Conservation (phyloP, 768 basidiomycete species). For the Collybia nuda region DNA sequence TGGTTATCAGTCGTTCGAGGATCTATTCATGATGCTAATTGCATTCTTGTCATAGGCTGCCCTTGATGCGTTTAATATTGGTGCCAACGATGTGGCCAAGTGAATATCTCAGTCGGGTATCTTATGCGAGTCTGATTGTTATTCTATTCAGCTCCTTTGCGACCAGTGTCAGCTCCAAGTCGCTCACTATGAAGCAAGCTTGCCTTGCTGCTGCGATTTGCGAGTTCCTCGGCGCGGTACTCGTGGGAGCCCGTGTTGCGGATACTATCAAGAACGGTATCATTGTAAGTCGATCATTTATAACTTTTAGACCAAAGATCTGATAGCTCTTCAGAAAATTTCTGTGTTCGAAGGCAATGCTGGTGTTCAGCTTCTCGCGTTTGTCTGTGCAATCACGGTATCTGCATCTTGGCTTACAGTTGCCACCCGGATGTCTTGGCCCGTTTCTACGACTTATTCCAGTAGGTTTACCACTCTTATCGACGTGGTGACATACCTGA, state of each 20-base stretch:
- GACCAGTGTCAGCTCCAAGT: constrained; percentile 24
- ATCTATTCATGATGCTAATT: neutral
- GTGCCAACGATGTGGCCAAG: constrained; percentile 30
- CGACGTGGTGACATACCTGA: neutral
- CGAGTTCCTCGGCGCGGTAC: constrained; percentile 25
- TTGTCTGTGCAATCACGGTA: constrained; percentile 21
- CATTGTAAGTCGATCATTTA: constrained; percentile 14
- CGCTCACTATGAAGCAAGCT: constrained; percentile 23
- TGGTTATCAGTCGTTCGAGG: neutral
- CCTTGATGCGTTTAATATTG: constrained; percentile 21
- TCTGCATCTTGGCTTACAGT: constrained; percentile 24
- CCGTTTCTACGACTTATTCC: constrained; percentile 26
- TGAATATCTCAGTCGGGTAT: constrained; percentile 3
- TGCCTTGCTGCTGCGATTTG: constrained; percentile 22
- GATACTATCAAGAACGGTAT: constrained; percentile 28
- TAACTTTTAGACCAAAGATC: neutral
- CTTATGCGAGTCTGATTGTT: neutral
- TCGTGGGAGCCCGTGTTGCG: constrained; percentile 25
- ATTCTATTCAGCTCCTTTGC: constrained; percentile 17
- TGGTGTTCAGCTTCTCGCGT: constrained; percentile 26
- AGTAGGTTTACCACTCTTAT: constrained; percentile 4
- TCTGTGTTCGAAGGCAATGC: constrained; percentile 23
- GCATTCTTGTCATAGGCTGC: neutral
- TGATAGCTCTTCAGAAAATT: constrained; percentile 7
- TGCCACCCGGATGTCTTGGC: constrained; percentile 24